Percentiles rank a stretch among this genome's conserved stretches.
phyloP scores from a whole-genome alignment of 164 flowering plant genomes.

The Umbilicus rupestris region DNA sequence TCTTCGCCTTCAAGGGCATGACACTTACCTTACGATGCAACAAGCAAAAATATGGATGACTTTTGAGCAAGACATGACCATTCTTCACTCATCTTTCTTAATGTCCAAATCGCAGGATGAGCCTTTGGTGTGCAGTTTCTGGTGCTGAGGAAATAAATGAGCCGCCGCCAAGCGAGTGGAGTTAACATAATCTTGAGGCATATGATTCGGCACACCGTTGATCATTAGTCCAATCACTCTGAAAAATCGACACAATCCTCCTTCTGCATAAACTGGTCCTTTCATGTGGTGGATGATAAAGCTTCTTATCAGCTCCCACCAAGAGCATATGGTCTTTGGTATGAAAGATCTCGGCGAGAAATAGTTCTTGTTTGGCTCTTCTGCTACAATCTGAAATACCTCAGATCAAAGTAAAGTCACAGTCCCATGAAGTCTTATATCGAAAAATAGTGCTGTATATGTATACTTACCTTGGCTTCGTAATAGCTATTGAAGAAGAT shows the following conservation, averaged over 20 bases:
- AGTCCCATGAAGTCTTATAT: no score
- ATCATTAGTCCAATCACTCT: constrained; percentile 26
- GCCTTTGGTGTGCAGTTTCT: not conserved
- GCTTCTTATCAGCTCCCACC: constrained; percentile 31
- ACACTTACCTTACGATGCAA: no score
- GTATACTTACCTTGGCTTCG: constrained; percentile 36
- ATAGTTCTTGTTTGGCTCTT: constrained; percentile 51
- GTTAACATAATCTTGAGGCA: constrained; percentile 30
- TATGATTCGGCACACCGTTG: constrained; percentile 30
- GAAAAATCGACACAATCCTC: constrained; percentile 8
- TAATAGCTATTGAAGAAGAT: constrained; percentile 36
- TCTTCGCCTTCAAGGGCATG: no score
- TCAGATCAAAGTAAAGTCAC: not conserved
- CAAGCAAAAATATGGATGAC: not conserved
- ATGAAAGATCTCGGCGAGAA: constrained; percentile 18
- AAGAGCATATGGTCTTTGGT: constrained; percentile 21
- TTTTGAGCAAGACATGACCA: not conserved
- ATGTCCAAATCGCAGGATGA: not conserved
- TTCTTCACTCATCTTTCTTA: not conserved
- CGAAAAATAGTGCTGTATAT: not conserved
- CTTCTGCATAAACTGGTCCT: constrained; percentile 31
- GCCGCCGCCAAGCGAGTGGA: constrained; percentile 16
- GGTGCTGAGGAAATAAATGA: not conserved
- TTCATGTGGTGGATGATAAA: constrained; percentile 15
- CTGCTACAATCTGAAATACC: constrained; percentile 23